Percentiles rank a stretch among this genome's conserved stretches.
Conservation (phyloP, 345 rosid genomes). For the Acer yangbiense region DNA sequence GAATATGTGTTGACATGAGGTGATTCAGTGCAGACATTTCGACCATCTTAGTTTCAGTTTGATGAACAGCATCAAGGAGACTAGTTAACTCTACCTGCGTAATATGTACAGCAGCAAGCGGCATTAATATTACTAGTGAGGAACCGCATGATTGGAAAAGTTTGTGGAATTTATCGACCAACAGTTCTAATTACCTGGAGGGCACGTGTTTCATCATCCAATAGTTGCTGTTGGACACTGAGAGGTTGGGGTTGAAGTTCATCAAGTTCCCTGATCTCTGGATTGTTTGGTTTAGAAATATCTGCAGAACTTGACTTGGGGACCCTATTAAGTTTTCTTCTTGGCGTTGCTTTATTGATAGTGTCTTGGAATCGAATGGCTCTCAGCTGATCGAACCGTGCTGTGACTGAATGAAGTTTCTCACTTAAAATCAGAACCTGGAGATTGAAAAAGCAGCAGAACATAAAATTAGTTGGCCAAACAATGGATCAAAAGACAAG, state of each 20-base stretch:
- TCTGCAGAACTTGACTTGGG: conserved; percentile 42
- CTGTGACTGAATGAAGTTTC: conserved; percentile 84
- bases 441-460: conserved; percentile 19
- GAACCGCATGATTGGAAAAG: not conserved
- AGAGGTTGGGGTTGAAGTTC: conserved; percentile 57
- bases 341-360: conserved; percentile 68
- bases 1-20: conserved; percentile 90
- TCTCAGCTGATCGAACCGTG: conserved; percentile 86
- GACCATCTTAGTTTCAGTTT: conserved; percentile 96
- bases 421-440: conserved; percentile 84
- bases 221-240: conserved; percentile 63
- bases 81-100: conserved; percentile 83
- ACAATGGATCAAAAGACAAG: conserved; percentile 1
- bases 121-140: conserved; percentile 11
- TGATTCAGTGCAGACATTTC: conserved; percentile 99
- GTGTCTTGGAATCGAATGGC: conserved; percentile 91
- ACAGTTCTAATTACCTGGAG: conserved; percentile 66
- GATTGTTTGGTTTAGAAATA: conserved; percentile 31
- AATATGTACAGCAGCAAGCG: conserved; percentile 18
- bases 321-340: conserved; percentile 64
- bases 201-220: conserved; percentile 91
- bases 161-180: conserved; percentile 1
- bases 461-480: conserved; percentile 15
- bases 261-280: conserved; percentile 48
- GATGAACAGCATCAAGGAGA: conserved; percentile 82